Evolutionary conservation across 805 yeast genomes (phyloP), one percentile per base, ranked within the genome.

Genomic region (Tetrapisispora arboricola): DNA sequence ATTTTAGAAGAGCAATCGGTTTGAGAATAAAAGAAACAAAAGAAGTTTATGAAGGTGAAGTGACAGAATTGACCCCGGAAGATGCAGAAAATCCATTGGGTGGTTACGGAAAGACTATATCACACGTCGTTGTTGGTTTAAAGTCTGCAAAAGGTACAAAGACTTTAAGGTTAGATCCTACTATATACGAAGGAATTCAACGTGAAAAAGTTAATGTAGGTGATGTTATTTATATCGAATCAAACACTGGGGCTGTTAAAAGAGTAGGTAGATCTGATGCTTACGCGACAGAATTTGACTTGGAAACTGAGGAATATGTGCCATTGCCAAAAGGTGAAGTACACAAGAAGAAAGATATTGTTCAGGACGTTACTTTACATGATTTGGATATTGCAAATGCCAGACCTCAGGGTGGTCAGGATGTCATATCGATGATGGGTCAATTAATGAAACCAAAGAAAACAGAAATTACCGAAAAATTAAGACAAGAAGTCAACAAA

Each of bases 261-360:
- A 74, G 97, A 57, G 95, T 92, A 20, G 99, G 99, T 40, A 76
- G 99, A 62, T 84, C 95, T n/a, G 97, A 92, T 63, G 96, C 96
- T 0, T 87, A 87, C 57, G 96, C 98, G 19, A 87, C 98, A 9
- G 99, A 92, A 66, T 92, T 88, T 54, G 99, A 92, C 64, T 75
- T 94, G 45, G 97, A 92, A 71, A 96, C 97, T 21, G 96, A 94
- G 66, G 97, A 92, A 66, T 92, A 92, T 63, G 97, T 92, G 18
- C 96, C 98, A 32, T 73, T 94, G 54, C 99, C 99, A 46, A 94
- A 92, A 67, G 98, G 98, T 40, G 99, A 92, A 64, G 95, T 92
- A 34, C 98, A 92, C 69, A 88, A 90, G 61, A 87, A 92, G 72
- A 92, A 92, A 63, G 97, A 92, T 65, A 87, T 90, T 53, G 95